Conservation (phyloP, 164 flowering plant genomes). For the Hamamelis virginiana region DNA sequence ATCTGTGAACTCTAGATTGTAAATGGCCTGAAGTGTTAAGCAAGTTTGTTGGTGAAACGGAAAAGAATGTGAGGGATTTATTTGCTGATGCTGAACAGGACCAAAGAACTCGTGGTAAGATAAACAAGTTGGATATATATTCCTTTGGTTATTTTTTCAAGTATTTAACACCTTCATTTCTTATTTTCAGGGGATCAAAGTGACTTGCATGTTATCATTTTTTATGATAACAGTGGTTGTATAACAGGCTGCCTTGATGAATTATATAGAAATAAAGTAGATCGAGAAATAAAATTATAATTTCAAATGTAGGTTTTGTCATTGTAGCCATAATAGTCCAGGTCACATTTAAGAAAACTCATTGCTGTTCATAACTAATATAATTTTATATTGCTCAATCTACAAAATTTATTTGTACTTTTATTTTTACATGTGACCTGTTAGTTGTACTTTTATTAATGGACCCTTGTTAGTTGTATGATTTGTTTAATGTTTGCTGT, state of each 20-base stretch:
- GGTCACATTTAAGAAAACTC: too few species aligned
- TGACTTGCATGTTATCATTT: conserved; percentile 75
- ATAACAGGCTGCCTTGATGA: neutral
- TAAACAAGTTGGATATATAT: neutral
- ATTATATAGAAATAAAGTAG: neutral
- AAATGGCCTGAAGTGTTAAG: conserved; percentile 74
- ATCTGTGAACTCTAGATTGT: conserved; percentile 42
- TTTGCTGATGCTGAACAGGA: conserved; percentile 80
- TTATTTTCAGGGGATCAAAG: conserved; percentile 62
- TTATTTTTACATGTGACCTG: neutral
- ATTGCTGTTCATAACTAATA: too few species aligned
- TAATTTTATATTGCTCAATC: too few species aligned
- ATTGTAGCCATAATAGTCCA: neutral
- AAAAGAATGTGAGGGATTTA: conserved; percentile 68
- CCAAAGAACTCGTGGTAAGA: conserved; percentile 52
- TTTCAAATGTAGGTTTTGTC: neutral
- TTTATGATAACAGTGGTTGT: conserved; percentile 88
- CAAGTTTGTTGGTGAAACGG: conserved; percentile 77
- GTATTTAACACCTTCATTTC: conserved; percentile 3
- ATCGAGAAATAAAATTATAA: neutral
- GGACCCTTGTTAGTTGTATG: too few species aligned
- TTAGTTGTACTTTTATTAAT: neutral
- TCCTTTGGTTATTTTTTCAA: neutral
- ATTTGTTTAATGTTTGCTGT: too few species aligned
- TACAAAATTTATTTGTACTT: too few species aligned